phyloP scores from a whole-genome alignment of 2,329 filamentous ascomycete species.

The Teratosphaeria viscida region DNA sequence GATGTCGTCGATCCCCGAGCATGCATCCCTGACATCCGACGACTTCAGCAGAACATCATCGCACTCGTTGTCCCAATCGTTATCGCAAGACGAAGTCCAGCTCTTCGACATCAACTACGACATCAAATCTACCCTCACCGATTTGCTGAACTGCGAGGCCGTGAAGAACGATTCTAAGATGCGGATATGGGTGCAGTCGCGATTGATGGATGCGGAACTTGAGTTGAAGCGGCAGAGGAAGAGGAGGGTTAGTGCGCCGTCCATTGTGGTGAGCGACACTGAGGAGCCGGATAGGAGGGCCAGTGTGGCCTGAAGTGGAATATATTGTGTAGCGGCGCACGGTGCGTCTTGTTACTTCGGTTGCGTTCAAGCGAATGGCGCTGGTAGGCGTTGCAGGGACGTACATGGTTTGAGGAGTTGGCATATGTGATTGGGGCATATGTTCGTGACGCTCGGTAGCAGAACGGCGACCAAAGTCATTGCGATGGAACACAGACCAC shows the following conservation, averaged over 20 bases:
- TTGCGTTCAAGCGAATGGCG: conserved; percentile 1
- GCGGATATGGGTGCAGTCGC: conserved; percentile 41
- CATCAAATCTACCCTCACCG: conserved; percentile 45
- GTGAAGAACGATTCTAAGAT: conserved; percentile 37
- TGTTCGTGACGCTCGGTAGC: neutral
- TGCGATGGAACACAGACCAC: neutral
- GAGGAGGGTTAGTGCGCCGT: conserved; percentile 10
- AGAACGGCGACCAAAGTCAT: neutral
- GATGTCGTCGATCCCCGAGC: conserved; percentile 16
- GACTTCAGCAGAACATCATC: neutral
- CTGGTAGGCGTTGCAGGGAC: neutral
- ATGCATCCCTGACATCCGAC: conserved; percentile 7
- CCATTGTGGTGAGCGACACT: conserved; percentile 6
- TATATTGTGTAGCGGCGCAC: neutral
- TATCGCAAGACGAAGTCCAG: conserved; percentile 22
- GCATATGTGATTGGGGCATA: neutral
- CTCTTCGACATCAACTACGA: conserved; percentile 42
- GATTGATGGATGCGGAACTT: conserved; percentile 44
- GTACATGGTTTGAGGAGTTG: neutral
- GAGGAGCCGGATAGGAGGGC: conserved; percentile 1
- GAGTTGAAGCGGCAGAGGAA: conserved; percentile 34
- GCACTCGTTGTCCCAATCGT: conserved; percentile 1
- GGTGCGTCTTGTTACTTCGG: neutral
- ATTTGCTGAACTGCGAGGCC: conserved; percentile 43
- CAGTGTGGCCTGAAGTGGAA: neutral